Evolutionary conservation across 2,329 filamentous ascomycete species (phyloP).

Genomic region (Plectosphaerella cucumerina): DNA sequence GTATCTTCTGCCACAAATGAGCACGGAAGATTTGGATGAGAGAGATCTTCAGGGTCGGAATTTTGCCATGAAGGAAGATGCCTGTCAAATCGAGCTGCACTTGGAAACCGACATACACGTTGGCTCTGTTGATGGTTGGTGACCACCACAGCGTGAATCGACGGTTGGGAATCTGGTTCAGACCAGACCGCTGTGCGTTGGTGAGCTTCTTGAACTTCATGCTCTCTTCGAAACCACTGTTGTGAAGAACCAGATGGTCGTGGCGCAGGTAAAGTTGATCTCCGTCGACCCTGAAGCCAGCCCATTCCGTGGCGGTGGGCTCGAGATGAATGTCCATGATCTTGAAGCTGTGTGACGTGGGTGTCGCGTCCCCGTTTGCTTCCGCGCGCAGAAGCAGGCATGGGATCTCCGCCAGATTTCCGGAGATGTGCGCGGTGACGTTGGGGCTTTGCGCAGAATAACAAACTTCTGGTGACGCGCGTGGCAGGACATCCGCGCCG

Average conservation of each 20-base stretch:
- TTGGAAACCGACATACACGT: constrained; percentile 99
- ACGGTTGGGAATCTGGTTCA: constrained; percentile 98
- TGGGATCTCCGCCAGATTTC: no score
- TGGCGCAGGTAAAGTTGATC: constrained; percentile 47
- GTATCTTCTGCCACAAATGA: constrained; percentile 99
- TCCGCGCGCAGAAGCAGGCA: no score
- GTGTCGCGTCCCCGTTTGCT: no score
- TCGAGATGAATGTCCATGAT: constrained; percentile 39
- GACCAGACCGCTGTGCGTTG: constrained; percentile 91
- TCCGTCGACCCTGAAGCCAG: constrained; percentile 45
- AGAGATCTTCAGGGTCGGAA: constrained; percentile 95
- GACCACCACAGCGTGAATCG: constrained; percentile 99
- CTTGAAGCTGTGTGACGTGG: constrained; percentile 31
- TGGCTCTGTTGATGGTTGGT: constrained; percentile 87
- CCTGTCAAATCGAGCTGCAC: constrained; percentile 96
- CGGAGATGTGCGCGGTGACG: no score
- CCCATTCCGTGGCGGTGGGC: constrained; percentile 37
- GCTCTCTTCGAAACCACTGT: constrained; percentile 45
- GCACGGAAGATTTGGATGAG: constrained; percentile 99
- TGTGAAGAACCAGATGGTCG: constrained; percentile 41
- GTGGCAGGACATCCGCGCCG: no score
- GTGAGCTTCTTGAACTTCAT: constrained; percentile 99
- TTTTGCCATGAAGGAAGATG: constrained; percentile 99
- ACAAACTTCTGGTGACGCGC: no score
- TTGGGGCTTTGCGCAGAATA: no score